Conservation (phyloP, 2,329 filamentous ascomycete species). For the Cladosporium sp. region DNA sequence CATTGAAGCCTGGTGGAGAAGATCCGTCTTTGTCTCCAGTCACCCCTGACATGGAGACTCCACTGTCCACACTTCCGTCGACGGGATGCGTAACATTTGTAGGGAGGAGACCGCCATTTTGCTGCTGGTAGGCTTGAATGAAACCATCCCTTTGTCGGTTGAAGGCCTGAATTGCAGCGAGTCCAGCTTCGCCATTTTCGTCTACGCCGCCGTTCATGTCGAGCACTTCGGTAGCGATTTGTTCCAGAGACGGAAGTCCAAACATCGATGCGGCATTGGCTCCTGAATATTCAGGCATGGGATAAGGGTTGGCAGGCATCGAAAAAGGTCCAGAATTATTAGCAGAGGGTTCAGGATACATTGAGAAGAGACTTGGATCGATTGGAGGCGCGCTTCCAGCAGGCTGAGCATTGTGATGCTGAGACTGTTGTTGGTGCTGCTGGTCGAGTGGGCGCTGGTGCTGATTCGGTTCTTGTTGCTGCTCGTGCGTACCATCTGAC, state of each 20-base stretch:
- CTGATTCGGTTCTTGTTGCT: constrained; percentile 2
- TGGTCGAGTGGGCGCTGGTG: constrained; percentile 9
- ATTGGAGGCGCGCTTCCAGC: constrained; percentile 17
- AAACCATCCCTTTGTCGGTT: constrained; percentile 13
- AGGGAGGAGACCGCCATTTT: constrained; percentile 14
- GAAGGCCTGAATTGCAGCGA: constrained; percentile 11
- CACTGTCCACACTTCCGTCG: constrained; percentile 30
- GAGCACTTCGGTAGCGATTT: constrained; percentile 34
- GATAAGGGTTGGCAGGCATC: constrained; percentile 11
- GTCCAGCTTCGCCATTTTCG: constrained; percentile 15
- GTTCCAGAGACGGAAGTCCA: constrained; percentile 30
- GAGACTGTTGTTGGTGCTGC: neutral
- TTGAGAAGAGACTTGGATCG: constrained; percentile 22
- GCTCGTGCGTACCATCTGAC: constrained; percentile 11
- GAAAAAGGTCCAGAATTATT: constrained; percentile 7
- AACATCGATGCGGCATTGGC: constrained; percentile 21
- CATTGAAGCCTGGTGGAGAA: constrained; percentile 4
- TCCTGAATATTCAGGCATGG: constrained; percentile 18
- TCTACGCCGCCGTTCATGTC: constrained; percentile 29
- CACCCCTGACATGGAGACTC: constrained; percentile 23
- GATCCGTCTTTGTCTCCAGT: constrained; percentile 16
- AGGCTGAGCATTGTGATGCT: neutral
- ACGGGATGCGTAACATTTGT: constrained; percentile 11
- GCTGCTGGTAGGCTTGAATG: constrained; percentile 18
- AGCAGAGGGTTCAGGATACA: constrained; percentile 18